A percentile compares a stretch with the other conserved stretches of the same genome.
Conservation (phyloP, 495 filamentous ascomycete species). For the Penicillium turbatum region DNA sequence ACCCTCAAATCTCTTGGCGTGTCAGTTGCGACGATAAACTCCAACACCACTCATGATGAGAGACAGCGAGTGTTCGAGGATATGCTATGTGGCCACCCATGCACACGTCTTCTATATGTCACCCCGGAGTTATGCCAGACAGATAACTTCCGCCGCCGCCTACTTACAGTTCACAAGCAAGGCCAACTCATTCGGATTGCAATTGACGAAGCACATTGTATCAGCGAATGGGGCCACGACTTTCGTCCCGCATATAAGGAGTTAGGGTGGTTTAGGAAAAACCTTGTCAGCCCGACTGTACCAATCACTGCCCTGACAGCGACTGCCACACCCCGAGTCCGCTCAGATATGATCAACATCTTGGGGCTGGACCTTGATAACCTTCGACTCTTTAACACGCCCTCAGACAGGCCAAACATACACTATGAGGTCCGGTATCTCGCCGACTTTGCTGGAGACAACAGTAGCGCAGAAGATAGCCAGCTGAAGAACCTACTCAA, state of each 20-base stretch:
- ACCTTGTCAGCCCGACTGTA: slow-evolving; percentile 70
- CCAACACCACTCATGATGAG: slow-evolving; percentile 61
- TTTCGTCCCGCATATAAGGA: slow-evolving; percentile 89
- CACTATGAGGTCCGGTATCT: slow-evolving; percentile 93
- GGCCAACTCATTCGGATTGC: slow-evolving; percentile 79
- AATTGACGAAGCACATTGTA: slow-evolving; percentile 95
- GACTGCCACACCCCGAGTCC: slow-evolving; percentile 76
- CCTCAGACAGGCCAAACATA: slow-evolving; percentile 76
- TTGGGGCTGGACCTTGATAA: slow-evolving; percentile 58
- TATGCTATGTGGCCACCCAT: slow-evolving; percentile 80
- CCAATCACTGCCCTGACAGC: slow-evolving; percentile 90
- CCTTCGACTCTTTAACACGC: slow-evolving; percentile 73
- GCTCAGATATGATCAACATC: slow-evolving; percentile 71
- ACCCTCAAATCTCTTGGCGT: slow-evolving; percentile 70
- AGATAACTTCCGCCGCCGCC: slow-evolving; percentile 68
- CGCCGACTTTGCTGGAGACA: slow-evolving; percentile 44
- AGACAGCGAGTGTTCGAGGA: slow-evolving; percentile 69
- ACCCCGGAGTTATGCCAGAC: slow-evolving; percentile 85
- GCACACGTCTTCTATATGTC: slow-evolving; percentile 81
- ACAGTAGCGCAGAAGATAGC: slow-evolving; percentile 17
- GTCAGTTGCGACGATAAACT: slow-evolving; percentile 80
- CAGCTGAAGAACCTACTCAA: slow-evolving; percentile 64
- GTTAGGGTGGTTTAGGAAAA: slow-evolving; percentile 80
- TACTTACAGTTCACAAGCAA: slow-evolving; percentile 72
- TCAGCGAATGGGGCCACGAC: slow-evolving; percentile 97